Percentiles rank a stretch among this genome's conserved stretches.
phyloP scores from a whole-genome alignment of 208 protist species.

The Sergeia podlipaevii region DNA sequence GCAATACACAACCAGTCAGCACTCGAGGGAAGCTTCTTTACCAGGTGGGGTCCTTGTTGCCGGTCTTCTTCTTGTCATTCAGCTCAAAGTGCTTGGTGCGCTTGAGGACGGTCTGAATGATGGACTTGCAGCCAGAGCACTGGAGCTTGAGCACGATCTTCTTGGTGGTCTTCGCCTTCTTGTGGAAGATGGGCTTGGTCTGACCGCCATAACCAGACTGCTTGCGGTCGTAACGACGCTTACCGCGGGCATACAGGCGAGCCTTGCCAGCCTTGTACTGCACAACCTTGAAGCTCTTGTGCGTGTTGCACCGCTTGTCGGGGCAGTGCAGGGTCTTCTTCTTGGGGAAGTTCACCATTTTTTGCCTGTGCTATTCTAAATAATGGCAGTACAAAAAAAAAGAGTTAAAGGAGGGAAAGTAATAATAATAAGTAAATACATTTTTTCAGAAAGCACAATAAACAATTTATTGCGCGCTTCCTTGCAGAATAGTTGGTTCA shows the following conservation, averaged over 20 bases:
- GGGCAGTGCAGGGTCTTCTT: constrained; percentile 92
- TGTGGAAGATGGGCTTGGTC: constrained; percentile 99
- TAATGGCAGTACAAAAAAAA: background rate
- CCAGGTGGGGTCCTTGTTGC: constrained; percentile 73
- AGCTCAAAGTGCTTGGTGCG: constrained; percentile 98
- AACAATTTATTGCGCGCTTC: too few species aligned
- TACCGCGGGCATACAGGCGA: constrained; percentile 97
- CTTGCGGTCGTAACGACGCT: constrained; percentile 99
- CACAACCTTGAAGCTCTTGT: constrained; percentile 98
- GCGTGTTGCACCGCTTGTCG: constrained; percentile 89
- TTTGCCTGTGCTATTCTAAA: constrained; percentile 9
- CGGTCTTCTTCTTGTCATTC: constrained; percentile 91
- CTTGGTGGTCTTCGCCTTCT: constrained; percentile 99
- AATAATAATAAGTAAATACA: constrained; percentile 10
- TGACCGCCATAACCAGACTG: constrained; percentile 99
- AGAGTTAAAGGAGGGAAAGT: constrained; percentile 5
- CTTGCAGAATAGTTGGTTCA: too few species aligned
- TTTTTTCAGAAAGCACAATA: too few species aligned
- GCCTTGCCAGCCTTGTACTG: constrained; percentile 99
- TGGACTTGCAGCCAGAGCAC: constrained; percentile 95
- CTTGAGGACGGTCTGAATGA: constrained; percentile 91
- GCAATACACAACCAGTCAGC: background rate
- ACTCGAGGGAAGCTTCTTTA: constrained; percentile 8
- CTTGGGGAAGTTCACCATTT: constrained; percentile 93
- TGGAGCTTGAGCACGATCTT: constrained; percentile 99